phyloP scores from a whole-genome alignment of 1,284 basidiomycete species.

The Fomitopsis schrenkii region DNA sequence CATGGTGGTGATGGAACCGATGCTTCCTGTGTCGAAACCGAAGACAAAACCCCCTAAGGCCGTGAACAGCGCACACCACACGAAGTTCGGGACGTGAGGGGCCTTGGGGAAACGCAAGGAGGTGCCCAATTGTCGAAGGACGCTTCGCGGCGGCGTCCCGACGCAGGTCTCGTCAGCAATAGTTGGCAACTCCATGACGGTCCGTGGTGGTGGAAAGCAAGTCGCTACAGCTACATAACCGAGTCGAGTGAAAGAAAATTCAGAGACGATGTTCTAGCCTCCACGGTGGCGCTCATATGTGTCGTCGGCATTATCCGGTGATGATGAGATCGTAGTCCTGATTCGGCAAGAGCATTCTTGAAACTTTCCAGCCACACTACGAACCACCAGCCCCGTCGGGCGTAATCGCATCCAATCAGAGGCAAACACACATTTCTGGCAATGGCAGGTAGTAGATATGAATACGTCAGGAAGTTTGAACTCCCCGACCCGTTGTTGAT shows the following conservation, averaged over 20 bases:
- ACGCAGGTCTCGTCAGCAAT: not conserved
- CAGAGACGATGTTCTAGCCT: too few species aligned
- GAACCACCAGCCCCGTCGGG: not conserved
- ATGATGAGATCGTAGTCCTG: not conserved
- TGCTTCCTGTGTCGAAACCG: slow-evolving; percentile 40
- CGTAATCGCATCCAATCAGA: not conserved
- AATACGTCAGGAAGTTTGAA: slow-evolving; percentile 91
- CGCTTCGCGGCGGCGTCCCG: not conserved
- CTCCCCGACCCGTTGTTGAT: slow-evolving; percentile 85
- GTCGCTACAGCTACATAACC: too few species aligned
- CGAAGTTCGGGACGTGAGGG: slow-evolving; percentile 19
- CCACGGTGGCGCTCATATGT: too few species aligned
- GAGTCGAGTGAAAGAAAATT: too few species aligned
- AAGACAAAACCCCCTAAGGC: slow-evolving; percentile 34
- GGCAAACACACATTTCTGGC: too few species aligned
- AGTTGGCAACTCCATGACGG: not conserved
- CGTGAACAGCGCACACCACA: slow-evolving; percentile 30
- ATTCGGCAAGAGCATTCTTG: not conserved
- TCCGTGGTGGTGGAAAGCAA: too few species aligned
- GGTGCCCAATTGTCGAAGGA: not conserved
- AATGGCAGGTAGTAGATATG: slow-evolving; percentile 92
- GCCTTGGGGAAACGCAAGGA: not conserved
- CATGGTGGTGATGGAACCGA: slow-evolving; percentile 45
- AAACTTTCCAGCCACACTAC: not conserved
- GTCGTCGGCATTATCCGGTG: not conserved